Conservation (phyloP, 1,284 basidiomycete species). For the Apiotrichum gracile region DNA sequence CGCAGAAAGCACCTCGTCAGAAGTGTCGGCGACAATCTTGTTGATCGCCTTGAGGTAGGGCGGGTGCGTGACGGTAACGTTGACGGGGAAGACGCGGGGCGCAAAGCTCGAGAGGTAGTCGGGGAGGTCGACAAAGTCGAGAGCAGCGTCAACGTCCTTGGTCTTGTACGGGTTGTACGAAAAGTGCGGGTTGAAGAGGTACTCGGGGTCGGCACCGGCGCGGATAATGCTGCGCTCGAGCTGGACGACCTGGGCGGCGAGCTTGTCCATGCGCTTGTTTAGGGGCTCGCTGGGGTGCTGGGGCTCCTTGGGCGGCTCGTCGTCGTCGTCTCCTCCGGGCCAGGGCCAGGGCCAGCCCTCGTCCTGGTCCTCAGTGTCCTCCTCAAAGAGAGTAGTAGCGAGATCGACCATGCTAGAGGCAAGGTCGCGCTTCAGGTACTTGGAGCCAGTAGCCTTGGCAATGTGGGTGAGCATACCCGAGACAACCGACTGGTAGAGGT, state of each 20-base stretch:
- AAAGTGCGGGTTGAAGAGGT: conserved; percentile 63
- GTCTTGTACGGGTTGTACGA: conserved; percentile 82
- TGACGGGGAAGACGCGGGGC: conserved; percentile 66
- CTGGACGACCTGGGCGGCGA: conserved; percentile 67
- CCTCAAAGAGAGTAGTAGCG: neutral
- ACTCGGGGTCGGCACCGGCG: conserved; percentile 71
- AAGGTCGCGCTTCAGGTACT: conserved; percentile 1
- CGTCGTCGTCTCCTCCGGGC: conserved; percentile 55
- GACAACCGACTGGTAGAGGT: conserved; percentile 67
- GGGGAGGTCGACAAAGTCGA: conserved; percentile 74
- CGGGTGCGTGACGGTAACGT: conserved; percentile 78
- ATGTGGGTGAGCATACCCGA: conserved; percentile 62
- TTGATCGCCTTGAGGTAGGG: conserved; percentile 66
- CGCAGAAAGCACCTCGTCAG: conserved; percentile 63
- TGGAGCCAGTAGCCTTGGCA: conserved; percentile 27
- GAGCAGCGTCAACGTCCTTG: conserved; percentile 61
- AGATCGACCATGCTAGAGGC: conserved; percentile 13
- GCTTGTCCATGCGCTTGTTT: conserved; percentile 52
- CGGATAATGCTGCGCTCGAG: conserved; percentile 78
- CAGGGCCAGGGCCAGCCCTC: conserved; percentile 69
- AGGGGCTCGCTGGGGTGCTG: conserved; percentile 24
- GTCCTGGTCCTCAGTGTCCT: conserved; percentile 7
- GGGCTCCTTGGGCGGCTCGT: conserved; percentile 13
- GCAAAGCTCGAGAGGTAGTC: conserved; percentile 79
- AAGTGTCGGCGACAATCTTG: conserved; percentile 63